Evolutionary conservation across 2,329 filamentous ascomycete genomes (phyloP).

Genomic region (Leptodontidium sp.): DNA sequence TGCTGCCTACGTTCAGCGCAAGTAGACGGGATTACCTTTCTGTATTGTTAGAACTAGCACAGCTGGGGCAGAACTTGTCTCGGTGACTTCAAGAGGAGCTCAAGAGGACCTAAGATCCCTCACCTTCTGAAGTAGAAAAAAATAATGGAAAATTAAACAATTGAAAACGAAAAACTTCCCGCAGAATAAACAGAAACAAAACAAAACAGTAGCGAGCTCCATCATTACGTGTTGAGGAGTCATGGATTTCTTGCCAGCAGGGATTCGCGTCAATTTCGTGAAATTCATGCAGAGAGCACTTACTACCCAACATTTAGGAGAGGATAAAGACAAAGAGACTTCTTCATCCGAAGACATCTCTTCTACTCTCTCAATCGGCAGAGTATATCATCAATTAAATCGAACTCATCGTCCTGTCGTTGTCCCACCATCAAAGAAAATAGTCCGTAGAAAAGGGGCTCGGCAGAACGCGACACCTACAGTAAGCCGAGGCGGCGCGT

Average conservation of each 20-base stretch:
- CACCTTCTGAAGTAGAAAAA: too few relatives aligned
- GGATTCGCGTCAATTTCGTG: constrained; percentile 38
- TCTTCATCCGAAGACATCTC: not conserved
- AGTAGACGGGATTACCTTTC: too few relatives aligned
- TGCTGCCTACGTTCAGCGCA: too few relatives aligned
- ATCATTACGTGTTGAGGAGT: constrained; percentile 19
- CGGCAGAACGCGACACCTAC: constrained; percentile 27
- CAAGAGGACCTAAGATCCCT: too few relatives aligned
- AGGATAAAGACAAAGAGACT: not conserved
- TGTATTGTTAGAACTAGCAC: too few relatives aligned
- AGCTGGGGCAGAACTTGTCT: too few relatives aligned
- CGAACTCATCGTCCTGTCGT: not conserved
- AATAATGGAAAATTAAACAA: too few relatives aligned
- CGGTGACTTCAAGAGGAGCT: too few relatives aligned
- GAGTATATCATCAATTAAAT: not conserved
- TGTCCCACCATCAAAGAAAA: not conserved
- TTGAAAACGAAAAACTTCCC: not conserved
- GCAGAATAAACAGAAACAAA: not conserved
- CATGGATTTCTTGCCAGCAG: constrained; percentile 17
- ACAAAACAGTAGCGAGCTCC: not conserved
- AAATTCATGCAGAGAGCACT: constrained; percentile 33
- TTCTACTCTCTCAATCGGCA: not conserved
- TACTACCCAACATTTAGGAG: constrained; percentile 7
- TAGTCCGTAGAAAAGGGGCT: not conserved
- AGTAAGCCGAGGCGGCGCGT: constrained; percentile 31